Conservation (phyloP, 192 early-diverging fungal species). For the Umbelopsis sp. region DNA sequence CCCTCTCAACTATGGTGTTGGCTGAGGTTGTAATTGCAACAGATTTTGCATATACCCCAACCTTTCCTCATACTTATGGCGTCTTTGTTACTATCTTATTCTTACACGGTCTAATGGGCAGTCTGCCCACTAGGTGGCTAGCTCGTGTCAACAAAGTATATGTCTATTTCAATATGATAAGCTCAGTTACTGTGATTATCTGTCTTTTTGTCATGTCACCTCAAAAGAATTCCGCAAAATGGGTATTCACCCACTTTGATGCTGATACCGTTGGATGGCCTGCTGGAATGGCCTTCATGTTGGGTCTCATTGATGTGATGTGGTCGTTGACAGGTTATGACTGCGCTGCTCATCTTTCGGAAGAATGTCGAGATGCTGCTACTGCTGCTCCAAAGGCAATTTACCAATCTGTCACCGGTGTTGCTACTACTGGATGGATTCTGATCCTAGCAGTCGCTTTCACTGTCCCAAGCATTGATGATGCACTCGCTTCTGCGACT, state of each 20-base stretch:
- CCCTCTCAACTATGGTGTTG: not conserved
- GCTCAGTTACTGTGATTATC: conserved; percentile 15
- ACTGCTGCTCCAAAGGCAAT: conserved; percentile 41
- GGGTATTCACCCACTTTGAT: conserved; percentile 12
- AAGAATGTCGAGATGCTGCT: conserved; percentile 43
- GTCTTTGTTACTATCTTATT: conserved; percentile 44
- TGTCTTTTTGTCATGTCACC: conserved; percentile 7
- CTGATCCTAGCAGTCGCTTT: conserved; percentile 42
- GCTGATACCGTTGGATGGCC: conserved; percentile 46
- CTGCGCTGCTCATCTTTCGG: conserved; percentile 17
- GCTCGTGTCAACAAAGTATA: conserved; percentile 34
- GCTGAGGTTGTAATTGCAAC: not conserved
- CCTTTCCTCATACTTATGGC: conserved; percentile 32
- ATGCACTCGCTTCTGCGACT: conserved; percentile 24
- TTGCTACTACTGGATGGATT: conserved; percentile 34
- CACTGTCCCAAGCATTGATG: conserved; percentile 33
- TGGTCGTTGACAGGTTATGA: conserved; percentile 50
- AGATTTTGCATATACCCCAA: not conserved
- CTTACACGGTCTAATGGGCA: conserved; percentile 44
- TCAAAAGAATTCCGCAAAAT: conserved; percentile 6
- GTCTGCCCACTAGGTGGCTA: conserved; percentile 35
- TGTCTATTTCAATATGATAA: conserved; percentile 5
- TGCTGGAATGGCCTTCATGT: conserved; percentile 39
- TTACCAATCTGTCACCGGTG: conserved; percentile 32
- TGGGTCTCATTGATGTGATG: conserved; percentile 44